phyloP scores from a whole-genome alignment of 2,329 filamentous ascomycete genomes.

The Calonectria leucothoes region DNA sequence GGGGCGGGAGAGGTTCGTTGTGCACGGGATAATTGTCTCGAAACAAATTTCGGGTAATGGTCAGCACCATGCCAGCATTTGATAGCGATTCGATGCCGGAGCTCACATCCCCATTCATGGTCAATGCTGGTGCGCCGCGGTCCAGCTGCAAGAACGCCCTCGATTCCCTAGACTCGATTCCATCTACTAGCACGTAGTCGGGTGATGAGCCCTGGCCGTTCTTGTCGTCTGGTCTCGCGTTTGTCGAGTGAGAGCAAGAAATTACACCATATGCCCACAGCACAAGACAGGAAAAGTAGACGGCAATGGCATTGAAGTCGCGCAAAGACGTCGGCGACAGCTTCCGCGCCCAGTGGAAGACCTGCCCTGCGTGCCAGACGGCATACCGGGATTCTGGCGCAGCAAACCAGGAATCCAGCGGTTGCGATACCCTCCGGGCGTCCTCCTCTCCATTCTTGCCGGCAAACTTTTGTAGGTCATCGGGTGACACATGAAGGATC shows the following conservation, averaged over 20 bases:
- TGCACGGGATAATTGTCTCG: constrained; percentile 34
- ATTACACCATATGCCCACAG: constrained; percentile 37
- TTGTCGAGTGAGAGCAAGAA: constrained; percentile 19
- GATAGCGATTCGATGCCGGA: constrained; percentile 31
- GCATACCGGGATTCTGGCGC: constrained; percentile 35
- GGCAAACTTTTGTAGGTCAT: constrained; percentile 35
- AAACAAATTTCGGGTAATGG: constrained; percentile 28
- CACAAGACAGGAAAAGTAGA: constrained; percentile 37
- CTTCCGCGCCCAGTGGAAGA: constrained; percentile 35
- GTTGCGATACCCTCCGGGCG: constrained; percentile 26
- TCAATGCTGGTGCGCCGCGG: constrained; percentile 30
- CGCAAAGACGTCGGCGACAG: constrained; percentile 31
- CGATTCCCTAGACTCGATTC: constrained; percentile 27
- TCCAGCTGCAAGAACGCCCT: constrained; percentile 32
- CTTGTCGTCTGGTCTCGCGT: constrained; percentile 16
- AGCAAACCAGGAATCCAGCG: constrained; percentile 29
- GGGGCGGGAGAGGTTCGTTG: constrained; percentile 33
- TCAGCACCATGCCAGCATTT: constrained; percentile 27
- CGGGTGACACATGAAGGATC: constrained; percentile 37
- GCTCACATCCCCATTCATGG: constrained; percentile 20
- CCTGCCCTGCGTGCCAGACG: constrained; percentile 39
- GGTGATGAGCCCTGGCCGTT: background rate
- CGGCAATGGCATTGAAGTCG: constrained; percentile 38
- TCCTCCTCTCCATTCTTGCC: constrained; percentile 37
- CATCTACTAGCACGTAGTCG: constrained; percentile 32